Evolutionary conservation across 2,329 filamentous ascomycete genomes (phyloP).

Genomic region (Apiospora sp.): DNA sequence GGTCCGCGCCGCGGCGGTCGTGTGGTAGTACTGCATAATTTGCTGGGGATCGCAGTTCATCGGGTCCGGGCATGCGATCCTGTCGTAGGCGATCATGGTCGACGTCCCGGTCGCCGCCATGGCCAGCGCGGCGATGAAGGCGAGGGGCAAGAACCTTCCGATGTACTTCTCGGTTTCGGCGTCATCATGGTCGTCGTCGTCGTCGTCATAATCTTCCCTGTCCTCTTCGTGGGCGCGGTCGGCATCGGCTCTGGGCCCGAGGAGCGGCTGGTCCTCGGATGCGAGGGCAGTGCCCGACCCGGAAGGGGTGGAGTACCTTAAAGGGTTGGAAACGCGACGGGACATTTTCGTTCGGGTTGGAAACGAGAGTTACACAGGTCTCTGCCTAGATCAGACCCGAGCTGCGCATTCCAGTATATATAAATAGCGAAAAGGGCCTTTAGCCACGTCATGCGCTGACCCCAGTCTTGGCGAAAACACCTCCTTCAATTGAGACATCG

Average conservation of each 20-base stretch:
- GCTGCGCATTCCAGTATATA: too few species aligned
- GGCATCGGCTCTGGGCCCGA: neutral
- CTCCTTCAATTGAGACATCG: neutral
- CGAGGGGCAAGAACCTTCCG: neutral
- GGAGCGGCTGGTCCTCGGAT: neutral
- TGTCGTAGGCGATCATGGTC: neutral
- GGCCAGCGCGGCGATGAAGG: neutral
- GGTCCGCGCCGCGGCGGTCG: neutral
- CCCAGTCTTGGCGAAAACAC: neutral
- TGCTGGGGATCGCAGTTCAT: too few species aligned
- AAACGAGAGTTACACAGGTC: too few species aligned
- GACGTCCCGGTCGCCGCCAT: neutral
- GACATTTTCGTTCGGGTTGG: neutral
- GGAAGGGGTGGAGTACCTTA: neutral
- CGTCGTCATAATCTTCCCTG: too few species aligned
- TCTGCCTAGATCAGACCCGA: too few species aligned
- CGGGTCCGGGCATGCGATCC: neutral
- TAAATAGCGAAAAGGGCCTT: too few species aligned
- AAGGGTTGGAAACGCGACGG: too few species aligned
- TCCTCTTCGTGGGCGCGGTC: neutral
- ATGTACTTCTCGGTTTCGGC: neutral
- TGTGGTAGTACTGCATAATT: neutral
- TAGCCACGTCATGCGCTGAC: too few species aligned
- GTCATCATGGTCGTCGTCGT: too few species aligned
- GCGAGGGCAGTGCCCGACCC: neutral